Percentiles rank a stretch among this genome's conserved stretches.
phyloP scores from a whole-genome alignment of 768 basidiomycete genomes.

The Boletus bicolor region DNA sequence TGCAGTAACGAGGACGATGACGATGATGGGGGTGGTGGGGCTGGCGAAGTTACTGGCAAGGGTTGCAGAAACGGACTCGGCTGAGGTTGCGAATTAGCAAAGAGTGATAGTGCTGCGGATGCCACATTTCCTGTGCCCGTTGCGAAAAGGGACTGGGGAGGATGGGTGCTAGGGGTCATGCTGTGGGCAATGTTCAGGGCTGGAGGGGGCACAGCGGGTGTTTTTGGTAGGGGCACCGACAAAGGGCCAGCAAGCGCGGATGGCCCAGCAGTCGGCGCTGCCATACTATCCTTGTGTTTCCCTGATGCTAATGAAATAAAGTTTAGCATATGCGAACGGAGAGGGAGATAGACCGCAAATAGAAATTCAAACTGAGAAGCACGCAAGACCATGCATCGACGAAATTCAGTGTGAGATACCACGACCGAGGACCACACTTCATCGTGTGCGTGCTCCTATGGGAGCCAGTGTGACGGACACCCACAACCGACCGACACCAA shows the following conservation, averaged over 20 bases:
- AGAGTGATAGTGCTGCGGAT: constrained; percentile 14
- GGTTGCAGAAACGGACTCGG: constrained; percentile 30
- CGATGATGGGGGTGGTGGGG: constrained; percentile 11
- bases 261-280: constrained; percentile 10
- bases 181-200: constrained; percentile 19
- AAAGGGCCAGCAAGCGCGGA: constrained; percentile 9
- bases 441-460: not conserved
- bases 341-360: not conserved
- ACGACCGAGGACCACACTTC: not conserved
- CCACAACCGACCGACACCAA: not conserved
- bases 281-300: constrained; percentile 24
- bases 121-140: constrained; percentile 14
- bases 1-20: constrained; percentile 27
- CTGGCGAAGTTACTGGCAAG: constrained; percentile 14
- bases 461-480: too few relatives aligned
- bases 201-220: constrained; percentile 13
- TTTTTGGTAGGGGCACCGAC: constrained; percentile 15
- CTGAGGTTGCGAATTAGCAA: constrained; percentile 25
- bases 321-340: constrained; percentile 5
- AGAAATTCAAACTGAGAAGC: not conserved
- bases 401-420: not conserved
- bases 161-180: constrained; percentile 33
- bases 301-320: constrained; percentile 5
- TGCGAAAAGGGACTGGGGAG: constrained; percentile 27
- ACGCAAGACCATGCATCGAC: not conserved